Evolutionary conservation across 768 basidiomycete species (phyloP).

Genomic region (Exsudoporus frostii): DNA sequence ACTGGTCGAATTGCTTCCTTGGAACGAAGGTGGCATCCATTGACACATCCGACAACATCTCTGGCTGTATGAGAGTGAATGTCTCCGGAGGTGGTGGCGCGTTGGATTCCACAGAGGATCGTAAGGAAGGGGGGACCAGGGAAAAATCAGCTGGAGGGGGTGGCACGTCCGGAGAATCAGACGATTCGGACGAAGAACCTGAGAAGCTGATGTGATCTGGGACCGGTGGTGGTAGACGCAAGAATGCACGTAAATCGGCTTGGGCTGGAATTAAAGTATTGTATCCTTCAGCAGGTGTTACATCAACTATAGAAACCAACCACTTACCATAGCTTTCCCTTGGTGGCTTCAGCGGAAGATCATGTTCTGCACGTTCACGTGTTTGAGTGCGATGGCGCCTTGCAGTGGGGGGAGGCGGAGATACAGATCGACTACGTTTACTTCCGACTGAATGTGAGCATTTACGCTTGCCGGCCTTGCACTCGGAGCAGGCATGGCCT

Average conservation of each 20-base stretch:
- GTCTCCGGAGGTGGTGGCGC: too few relatives aligned
- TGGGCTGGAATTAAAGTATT: not conserved
- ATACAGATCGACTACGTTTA: not conserved
- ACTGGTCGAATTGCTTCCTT: not conserved
- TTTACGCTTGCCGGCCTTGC: not conserved
- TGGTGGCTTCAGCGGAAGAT: not conserved
- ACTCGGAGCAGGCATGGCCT: not conserved
- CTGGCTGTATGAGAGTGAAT: too few relatives aligned
- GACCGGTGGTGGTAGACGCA: too few relatives aligned
- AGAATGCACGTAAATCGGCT: not conserved
- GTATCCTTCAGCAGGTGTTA: not conserved
- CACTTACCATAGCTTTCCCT: not conserved
- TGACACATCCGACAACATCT: too few relatives aligned
- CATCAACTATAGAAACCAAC: not conserved
- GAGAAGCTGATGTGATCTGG: too few relatives aligned
- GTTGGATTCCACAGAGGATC: too few relatives aligned
- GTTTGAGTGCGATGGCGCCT: not conserved
- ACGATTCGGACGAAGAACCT: too few relatives aligned
- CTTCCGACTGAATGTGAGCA: not conserved
- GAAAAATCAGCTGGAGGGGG: too few relatives aligned
- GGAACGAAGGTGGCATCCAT: not conserved
- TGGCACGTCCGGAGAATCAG: too few relatives aligned
- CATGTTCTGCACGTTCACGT: not conserved
- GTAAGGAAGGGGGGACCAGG: too few relatives aligned
- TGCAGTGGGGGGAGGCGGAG: not conserved